Evolutionary conservation across 129 eudicot species (phyloP), one percentile per base, ranked within the genome.

Genomic region (Flaveria robusta): DNA sequence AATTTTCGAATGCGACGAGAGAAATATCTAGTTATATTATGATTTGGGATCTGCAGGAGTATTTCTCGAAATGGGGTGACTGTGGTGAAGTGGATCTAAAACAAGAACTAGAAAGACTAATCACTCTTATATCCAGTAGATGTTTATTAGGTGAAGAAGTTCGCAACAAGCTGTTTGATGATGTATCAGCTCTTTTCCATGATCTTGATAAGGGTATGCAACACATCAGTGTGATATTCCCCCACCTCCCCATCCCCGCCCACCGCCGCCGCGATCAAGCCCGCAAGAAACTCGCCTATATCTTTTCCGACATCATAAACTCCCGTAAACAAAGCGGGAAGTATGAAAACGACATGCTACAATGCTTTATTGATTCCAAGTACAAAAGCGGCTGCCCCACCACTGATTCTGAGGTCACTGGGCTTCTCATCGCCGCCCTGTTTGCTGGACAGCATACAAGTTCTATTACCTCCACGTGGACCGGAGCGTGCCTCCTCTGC

Each of bases 371-470:
- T 10, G 97, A 93, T 41, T 93, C 98, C 64, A 93, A 93, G 86
- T 93, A 93, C 85, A 93, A 90, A 87, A 88, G 87, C 66, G 96
- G 97, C 14, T 91, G 97, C 19, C 76, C 87, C 7, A 93, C 98
- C 23, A 85, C 97, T 0, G 96, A 93, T 18, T 50, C 86, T 2
- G 98, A 93, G 83, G 86, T 93, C 64, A 90, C 97, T 1, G 98
- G 98, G 27, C 83, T 93, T 55, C 91, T 93, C 37, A 93, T 93
- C 45, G 98, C 98, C 27, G 97, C 98, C 24, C 87, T 93, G 15
- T 93, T 93, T 68, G 98, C 95, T 0, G 98, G 98, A 20, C 98
- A 93, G 76, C 98, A 90, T 77, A 93, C 98, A 9, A 93, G 98
- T 54, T 90, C 98, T 34, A 93, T 90, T 73, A 93, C 98, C 26